Evolutionary conservation across 2,329 filamentous ascomycete species (phyloP), one percentile per base, ranked within the genome.

Genomic region (Aspergillus viridinutans): DNA sequence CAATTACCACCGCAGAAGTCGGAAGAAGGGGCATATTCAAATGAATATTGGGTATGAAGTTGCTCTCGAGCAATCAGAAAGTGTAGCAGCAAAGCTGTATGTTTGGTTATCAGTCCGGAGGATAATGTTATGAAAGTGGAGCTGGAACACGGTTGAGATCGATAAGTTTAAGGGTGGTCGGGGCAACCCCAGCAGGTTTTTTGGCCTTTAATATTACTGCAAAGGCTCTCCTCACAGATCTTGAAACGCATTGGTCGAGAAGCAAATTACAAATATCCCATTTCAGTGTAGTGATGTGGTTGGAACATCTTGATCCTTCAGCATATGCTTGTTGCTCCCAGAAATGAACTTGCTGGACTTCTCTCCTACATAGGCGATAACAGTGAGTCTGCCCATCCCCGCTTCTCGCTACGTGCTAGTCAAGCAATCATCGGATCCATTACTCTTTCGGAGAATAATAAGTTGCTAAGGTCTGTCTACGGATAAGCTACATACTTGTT

Each of bases 101-200:
- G 51, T 21, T 21, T 23, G 35, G 21, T 35, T 25, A 35, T 40
- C 26, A 35, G 52, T 29, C 42, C 53, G 26, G 28, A n/a, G 49
- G 47, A 43, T 56, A 32, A 40, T 55, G 48, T 64, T 58, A 45
- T 59, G 56, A 49, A 53, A 57, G 52, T 60, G 55, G 57, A 59
- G 50, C 52, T 20, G 51, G 51, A 38, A 50, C 50, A 53, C 32
- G 21, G 42, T 20, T 26, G 14, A 43, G 45, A 55, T 59, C 53
- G 49, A 57, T 58, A 49, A 56, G 56, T 55, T 58, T 57, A 53
- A 54, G 61, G 32, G 58, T 64, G 63, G 58, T 65, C 63, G 58
- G 61, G 63, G 63, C 60, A 64, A 64, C 62, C 58, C 59, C 56
- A 55, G 35, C 47, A 43, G 40, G 20, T 21, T 43, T 43, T 43